phyloP scores from a whole-genome alignment of 2,329 filamentous ascomycete species.

The Coniochaeta prunicola region DNA sequence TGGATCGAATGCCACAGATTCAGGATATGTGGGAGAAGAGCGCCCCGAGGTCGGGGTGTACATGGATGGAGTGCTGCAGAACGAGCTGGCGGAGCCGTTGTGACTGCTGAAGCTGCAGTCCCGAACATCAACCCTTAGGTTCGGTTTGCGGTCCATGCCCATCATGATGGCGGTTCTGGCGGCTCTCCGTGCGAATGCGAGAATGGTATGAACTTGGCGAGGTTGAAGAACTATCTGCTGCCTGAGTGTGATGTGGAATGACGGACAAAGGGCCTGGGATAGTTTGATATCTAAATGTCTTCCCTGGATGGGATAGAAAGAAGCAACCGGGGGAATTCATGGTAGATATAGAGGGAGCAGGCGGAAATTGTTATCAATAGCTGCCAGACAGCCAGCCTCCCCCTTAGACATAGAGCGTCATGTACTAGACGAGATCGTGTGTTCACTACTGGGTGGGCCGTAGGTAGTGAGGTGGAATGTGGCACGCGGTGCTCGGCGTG shows the following conservation, averaged over 20 bases:
- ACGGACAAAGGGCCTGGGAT: not conserved
- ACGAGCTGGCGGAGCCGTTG: constrained; percentile 18
- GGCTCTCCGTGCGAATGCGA: not conserved
- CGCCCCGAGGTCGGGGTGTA: constrained; percentile 16
- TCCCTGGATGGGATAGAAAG: not conserved
- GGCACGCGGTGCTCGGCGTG: not conserved
- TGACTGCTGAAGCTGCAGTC: constrained; percentile 1
- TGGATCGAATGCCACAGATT: constrained; percentile 14
- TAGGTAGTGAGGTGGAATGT: not conserved
- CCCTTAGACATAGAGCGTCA: constrained; percentile 2
- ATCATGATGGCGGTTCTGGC: not conserved
- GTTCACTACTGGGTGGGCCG: not conserved
- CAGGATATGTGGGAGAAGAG: constrained; percentile 19
- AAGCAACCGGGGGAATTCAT: not conserved
- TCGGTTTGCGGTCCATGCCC: not conserved
- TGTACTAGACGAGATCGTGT: not conserved
- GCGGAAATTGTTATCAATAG: constrained; percentile 2
- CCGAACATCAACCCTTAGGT: constrained; percentile 1
- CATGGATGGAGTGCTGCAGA: constrained; percentile 8
- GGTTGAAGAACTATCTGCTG: not conserved
- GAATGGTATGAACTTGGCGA: not conserved
- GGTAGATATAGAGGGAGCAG: constrained; percentile 1
- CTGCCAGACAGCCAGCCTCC: constrained; percentile 1
- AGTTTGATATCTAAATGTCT: not conserved
- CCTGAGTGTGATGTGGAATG: not conserved